These are phyloP conservation scores for Phellopilus nigrolimitatus DNA, from an alignment of 1,284 basidiomycete genomes.

Conservation along the genomic window DNA sequence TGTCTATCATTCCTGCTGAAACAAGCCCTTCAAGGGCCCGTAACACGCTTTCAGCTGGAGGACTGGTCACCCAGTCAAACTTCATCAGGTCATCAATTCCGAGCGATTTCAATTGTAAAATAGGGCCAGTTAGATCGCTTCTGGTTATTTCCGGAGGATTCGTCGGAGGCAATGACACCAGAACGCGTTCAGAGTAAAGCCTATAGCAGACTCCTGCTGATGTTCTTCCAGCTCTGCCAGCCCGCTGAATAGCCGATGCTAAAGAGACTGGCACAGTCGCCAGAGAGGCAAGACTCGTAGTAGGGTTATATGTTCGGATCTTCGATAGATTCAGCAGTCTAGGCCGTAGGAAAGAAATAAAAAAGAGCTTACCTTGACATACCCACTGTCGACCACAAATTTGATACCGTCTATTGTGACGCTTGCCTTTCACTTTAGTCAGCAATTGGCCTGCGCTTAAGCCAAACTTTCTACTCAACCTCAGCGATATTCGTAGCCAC, in stretches of 20 bases:
- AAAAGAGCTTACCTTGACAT: slow-evolving; percentile 72
- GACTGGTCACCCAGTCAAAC: slow-evolving; percentile 91
- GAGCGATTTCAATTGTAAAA: slow-evolving; percentile 90
- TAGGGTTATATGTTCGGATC: slow-evolving; percentile 83
- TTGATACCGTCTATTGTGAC: slow-evolving; percentile 95
- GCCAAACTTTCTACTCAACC: slow-evolving; percentile 35
- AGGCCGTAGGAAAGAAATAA: slow-evolving; percentile 20
- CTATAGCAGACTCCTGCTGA: slow-evolving; percentile 89
- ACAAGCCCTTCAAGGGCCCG: slow-evolving; percentile 75
- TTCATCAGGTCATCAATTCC: slow-evolving; percentile 95
- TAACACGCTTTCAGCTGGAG: slow-evolving; percentile 82
- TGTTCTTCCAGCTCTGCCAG: slow-evolving; percentile 89
- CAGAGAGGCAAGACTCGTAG: slow-evolving; percentile 78
- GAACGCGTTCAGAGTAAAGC: slow-evolving; percentile 72
- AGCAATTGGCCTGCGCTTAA: background rate
- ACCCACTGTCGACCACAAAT: slow-evolving; percentile 94
- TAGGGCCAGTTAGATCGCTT: slow-evolving; percentile 81
- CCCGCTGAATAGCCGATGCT: slow-evolving; percentile 83
- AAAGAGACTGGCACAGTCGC: slow-evolving; percentile 75
- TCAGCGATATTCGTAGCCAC: slow-evolving; percentile 97
- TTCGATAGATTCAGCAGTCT: slow-evolving; percentile 28
- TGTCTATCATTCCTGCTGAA: slow-evolving; percentile 66
- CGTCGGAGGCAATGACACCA: slow-evolving; percentile 54
- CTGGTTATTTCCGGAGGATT: slow-evolving; percentile 89
- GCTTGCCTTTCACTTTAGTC: slow-evolving; percentile 57